These are phyloP conservation scores for Eimeria praecox DNA, from an alignment of 169 alveolate genomes.

Conservation along the genomic window DNA sequence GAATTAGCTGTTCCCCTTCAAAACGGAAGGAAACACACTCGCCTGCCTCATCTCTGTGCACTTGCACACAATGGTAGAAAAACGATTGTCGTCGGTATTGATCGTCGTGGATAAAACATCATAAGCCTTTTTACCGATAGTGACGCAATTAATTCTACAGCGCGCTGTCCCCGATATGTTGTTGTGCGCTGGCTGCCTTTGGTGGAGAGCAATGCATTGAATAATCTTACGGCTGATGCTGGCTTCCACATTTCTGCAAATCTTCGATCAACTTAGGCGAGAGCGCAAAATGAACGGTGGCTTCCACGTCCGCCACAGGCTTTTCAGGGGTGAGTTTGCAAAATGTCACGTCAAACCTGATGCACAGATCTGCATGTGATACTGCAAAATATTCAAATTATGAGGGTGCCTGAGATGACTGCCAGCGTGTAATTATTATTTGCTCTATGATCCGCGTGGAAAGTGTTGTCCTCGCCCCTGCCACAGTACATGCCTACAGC, in stretches of 20 bases:
- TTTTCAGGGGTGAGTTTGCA: conserved; percentile 78
- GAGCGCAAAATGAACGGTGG: conserved; percentile 73
- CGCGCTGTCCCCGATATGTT: neutral
- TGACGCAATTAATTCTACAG: neutral
- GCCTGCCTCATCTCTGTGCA: neutral
- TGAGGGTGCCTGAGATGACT: neutral
- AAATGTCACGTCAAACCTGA: conserved; percentile 76
- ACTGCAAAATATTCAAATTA: neutral
- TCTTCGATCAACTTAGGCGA: conserved; percentile 1
- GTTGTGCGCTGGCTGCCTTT: neutral
- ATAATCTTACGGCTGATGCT: neutral
- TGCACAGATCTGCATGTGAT: neutral
- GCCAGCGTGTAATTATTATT: neutral
- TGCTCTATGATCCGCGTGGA: neutral
- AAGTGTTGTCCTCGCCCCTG: neutral
- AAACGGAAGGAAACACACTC: conserved; percentile 50
- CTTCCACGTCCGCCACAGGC: conserved; percentile 81
- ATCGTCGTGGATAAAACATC: neutral
- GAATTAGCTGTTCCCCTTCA: conserved; percentile 58
- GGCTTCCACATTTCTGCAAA: neutral
- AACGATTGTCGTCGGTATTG: neutral
- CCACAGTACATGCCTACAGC: neutral
- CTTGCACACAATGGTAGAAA: neutral
- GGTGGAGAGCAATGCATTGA: neutral
- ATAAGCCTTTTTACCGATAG: neutral